Evolutionary conservation across 1,139 yeast genomes (phyloP).

Genomic region (Geotrichum aggregatum): DNA sequence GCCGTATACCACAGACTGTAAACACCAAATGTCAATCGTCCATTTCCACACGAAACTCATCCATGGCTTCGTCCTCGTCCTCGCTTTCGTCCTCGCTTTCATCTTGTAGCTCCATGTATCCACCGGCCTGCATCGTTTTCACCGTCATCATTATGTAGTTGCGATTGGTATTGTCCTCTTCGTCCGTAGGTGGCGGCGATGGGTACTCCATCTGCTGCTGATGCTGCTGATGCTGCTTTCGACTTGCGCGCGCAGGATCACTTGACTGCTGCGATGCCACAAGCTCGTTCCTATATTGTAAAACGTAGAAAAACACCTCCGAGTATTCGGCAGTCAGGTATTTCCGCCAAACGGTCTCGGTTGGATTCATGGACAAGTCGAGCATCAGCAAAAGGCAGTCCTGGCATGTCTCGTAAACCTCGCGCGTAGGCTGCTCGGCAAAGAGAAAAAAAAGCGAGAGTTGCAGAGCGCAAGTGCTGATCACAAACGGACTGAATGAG

Average conservation of each 20-base stretch:
- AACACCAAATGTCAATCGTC: no score
- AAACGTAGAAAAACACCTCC: slow-evolving; percentile 1
- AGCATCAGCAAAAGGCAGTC: not conserved
- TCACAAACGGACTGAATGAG: slow-evolving; percentile 54
- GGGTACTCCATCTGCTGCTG: slow-evolving; percentile 1
- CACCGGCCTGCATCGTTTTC: slow-evolving; percentile 1
- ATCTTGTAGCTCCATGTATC: not conserved
- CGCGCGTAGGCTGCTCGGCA: not conserved
- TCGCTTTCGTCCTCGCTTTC: not conserved
- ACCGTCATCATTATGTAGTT: slow-evolving; percentile 1
- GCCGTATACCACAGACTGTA: no score
- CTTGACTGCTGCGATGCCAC: not conserved
- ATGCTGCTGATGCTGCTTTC: not conserved
- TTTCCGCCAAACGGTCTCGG: slow-evolving; percentile 2
- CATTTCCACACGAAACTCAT: no score
- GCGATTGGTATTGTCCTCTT: not conserved
- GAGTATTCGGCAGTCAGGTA: slow-evolving; percentile 3
- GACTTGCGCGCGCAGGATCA: not conserved
- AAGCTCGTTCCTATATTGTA: not conserved
- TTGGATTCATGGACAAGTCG: not conserved
- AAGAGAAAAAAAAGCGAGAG: slow-evolving; percentile 44
- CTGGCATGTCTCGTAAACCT: not conserved
- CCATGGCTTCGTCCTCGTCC: not conserved
- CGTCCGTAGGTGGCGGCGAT: slow-evolving; percentile 10
- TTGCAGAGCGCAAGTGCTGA: slow-evolving; percentile 65